A percentile compares a stretch with the other conserved stretches of the same genome.
phyloP scores from a whole-genome alignment of 2,329 filamentous ascomycete species.

The Trichoderma arundinaceum region DNA sequence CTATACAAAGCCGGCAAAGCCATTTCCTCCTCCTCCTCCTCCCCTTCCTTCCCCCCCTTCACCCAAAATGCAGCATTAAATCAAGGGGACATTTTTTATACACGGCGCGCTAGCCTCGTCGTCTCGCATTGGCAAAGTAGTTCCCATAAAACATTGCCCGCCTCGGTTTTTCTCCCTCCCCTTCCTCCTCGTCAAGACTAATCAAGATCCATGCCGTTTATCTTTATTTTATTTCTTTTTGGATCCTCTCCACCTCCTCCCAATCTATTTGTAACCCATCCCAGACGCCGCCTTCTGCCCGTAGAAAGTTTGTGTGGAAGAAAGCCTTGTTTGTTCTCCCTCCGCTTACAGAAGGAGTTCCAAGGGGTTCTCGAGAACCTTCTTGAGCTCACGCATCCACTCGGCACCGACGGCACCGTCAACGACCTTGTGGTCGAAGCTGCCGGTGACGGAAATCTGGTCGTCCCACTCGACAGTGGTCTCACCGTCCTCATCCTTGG shows the following conservation, averaged over 20 bases:
- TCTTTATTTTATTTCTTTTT: conserved; percentile 2
- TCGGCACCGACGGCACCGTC: conserved; percentile 96
- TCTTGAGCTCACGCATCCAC: conserved; percentile 97
- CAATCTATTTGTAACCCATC: conserved; percentile 33
- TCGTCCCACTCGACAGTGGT: conserved; percentile 86
- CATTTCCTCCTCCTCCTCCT: conserved; percentile 23
- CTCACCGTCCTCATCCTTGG: conserved; percentile 82
- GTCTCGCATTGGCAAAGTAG: conserved; percentile 33
- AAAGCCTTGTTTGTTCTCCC: not conserved
- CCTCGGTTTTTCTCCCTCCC: not conserved
- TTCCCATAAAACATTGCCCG: conserved; percentile 14
- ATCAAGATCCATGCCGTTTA: conserved; percentile 16
- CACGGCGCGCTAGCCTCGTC: conserved; percentile 45
- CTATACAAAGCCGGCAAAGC: conserved; percentile 40
- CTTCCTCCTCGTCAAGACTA: conserved; percentile 24
- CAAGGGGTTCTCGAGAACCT: conserved; percentile 95
- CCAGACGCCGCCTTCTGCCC: conserved; percentile 25
- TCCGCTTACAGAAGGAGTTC: conserved; percentile 80
- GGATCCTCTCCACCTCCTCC: conserved; percentile 31
- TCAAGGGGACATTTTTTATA: conserved; percentile 49
- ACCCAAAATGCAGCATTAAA: conserved; percentile 48
- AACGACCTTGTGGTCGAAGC: conserved; percentile 99
- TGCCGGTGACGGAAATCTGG: conserved; percentile 91
- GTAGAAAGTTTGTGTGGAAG: conserved; percentile 2
- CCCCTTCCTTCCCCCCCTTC: conserved; percentile 32